phyloP scores from a whole-genome alignment of 1,284 basidiomycete genomes.

The Rhodotorula sp. region DNA sequence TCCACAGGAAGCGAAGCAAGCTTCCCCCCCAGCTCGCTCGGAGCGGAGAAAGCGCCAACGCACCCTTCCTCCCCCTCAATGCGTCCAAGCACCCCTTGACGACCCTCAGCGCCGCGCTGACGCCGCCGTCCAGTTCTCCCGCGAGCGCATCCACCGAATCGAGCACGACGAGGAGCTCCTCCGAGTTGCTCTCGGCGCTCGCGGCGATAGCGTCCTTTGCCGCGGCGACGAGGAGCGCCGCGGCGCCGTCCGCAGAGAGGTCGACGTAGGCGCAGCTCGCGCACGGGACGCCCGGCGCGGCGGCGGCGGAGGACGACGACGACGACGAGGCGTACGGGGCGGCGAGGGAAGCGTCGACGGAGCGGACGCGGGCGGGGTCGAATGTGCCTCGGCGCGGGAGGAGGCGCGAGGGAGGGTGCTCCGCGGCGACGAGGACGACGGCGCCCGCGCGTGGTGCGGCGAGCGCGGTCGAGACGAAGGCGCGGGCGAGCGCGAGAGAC shows the following conservation, averaged over 20 bases:
- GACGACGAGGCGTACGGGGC: conserved; percentile 2
- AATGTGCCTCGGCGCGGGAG: background rate
- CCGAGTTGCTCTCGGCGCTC: background rate
- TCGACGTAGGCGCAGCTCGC: background rate
- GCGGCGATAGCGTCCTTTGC: background rate
- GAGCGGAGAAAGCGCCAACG: background rate
- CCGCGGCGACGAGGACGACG: conserved; percentile 20
- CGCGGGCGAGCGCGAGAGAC: conserved; percentile 24
- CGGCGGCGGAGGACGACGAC: background rate
- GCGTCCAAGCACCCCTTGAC: conserved; percentile 13
- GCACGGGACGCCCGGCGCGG: background rate
- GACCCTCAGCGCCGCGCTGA: background rate
- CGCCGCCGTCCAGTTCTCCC: conserved; percentile 3
- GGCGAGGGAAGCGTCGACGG: conserved; percentile 21
- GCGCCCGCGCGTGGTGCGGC: background rate
- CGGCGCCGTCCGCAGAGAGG: background rate
- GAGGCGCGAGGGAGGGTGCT: conserved; percentile 7
- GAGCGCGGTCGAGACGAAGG: conserved; percentile 32
- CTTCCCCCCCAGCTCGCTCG: too few relatives aligned
- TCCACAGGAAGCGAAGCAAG: too few relatives aligned
- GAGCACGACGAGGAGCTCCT: conserved; percentile 25
- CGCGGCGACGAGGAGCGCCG: background rate
- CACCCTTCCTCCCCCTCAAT: conserved; percentile 10
- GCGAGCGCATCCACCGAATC: conserved; percentile 31
- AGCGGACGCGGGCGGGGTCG: background rate